Percentiles rank a stretch among this genome's conserved stretches.
phyloP scores from a whole-genome alignment of 1,139 yeast species.

The Pichia sp. region DNA sequence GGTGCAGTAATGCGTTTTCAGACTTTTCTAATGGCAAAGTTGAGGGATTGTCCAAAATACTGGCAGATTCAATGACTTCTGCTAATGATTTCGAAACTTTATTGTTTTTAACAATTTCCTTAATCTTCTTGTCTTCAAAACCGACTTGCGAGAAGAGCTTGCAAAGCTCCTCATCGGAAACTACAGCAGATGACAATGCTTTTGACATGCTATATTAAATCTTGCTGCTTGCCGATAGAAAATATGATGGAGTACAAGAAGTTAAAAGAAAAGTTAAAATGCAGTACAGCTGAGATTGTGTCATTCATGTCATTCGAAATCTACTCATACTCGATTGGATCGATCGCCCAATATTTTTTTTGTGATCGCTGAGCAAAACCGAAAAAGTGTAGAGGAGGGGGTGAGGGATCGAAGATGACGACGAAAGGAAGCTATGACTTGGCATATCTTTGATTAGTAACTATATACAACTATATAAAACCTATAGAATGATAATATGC shows the following conservation, averaged over 20 bases:
- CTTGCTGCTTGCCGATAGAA: too few relatives aligned
- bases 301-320: not conserved
- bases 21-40: conserved; percentile 41
- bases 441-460: not conserved
- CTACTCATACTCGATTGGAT: not conserved
- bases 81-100: conserved; percentile 72
- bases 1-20: conserved; percentile 62
- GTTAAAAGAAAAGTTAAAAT: not conserved
- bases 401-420: not conserved
- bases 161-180: conserved; percentile 39
- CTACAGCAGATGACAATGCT: not conserved
- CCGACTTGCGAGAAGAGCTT: conserved; percentile 58
- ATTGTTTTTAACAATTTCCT: conserved; percentile 77
- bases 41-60: conserved; percentile 18
- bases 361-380: not conserved
- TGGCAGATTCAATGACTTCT: conserved; percentile 48
- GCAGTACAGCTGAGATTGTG: not conserved
- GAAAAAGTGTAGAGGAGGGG: too few relatives aligned
- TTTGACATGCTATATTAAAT: too few relatives aligned
- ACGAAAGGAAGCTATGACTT: not conserved
- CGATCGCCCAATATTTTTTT: not conserved
- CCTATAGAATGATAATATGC: not conserved
- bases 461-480: not conserved
- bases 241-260: not conserved
- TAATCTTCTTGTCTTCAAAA: conserved; percentile 62